Evolutionary conservation across 768 basidiomycete species (phyloP).

Genomic region (Mycena latifolia): DNA sequence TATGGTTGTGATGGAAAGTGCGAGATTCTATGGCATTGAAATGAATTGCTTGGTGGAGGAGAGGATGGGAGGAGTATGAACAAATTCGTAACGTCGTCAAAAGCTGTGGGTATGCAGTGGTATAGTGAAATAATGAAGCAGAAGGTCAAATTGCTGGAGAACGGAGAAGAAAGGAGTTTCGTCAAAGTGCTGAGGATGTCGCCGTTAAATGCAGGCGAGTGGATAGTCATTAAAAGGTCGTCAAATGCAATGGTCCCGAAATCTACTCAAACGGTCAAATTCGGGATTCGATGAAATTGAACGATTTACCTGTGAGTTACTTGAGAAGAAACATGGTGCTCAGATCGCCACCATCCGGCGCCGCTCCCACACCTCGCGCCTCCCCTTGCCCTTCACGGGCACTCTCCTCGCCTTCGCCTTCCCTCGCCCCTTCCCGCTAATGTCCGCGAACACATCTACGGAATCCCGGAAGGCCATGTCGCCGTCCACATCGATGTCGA

Average conservation of each 20-base stretch:
- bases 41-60: neutral
- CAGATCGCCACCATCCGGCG: constrained; percentile 16
- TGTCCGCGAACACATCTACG: constrained; percentile 29
- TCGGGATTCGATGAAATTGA: neutral
- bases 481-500: constrained; percentile 26
- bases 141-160: too few relatives aligned
- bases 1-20: neutral
- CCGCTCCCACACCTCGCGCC: constrained; percentile 25
- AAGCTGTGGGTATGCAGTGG: constrained; percentile 5
- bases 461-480: constrained; percentile 10
- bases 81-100: constrained; percentile 7
- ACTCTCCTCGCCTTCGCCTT: neutral
- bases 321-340: neutral
- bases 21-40: neutral
- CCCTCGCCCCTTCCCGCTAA: constrained; percentile 8
- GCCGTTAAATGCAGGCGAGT: too few relatives aligned
- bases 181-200: neutral
- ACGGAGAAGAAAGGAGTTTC: neutral
- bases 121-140: neutral
- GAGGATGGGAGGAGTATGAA: too few relatives aligned
- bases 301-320: neutral
- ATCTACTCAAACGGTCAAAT: too few relatives aligned
- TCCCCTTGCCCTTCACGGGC: constrained; percentile 16
- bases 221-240: too few relatives aligned
- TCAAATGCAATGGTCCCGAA: constrained; percentile 3